These are phyloP conservation scores for Exsudoporus frostii DNA, from an alignment of 768 basidiomycete genomes.

Conservation along the genomic window DNA sequence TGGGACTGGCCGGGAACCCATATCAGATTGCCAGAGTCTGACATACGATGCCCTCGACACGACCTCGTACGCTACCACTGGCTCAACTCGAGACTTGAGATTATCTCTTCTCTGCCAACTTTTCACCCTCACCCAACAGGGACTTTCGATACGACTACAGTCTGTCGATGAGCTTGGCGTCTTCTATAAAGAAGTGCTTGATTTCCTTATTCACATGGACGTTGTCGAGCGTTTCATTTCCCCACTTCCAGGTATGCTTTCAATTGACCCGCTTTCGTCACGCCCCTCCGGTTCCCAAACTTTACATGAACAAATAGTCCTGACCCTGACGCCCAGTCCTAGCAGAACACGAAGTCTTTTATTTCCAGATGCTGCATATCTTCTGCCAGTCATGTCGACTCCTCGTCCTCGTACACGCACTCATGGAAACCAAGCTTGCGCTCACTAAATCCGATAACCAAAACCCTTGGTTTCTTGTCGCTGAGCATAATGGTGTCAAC, in stretches of 20 bases:
- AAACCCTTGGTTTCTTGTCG: conserved; percentile 32
- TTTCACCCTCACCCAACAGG: conserved; percentile 31
- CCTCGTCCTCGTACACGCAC: conserved; percentile 36
- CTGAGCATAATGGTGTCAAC: conserved; percentile 34
- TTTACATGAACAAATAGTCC: conserved; percentile 8
- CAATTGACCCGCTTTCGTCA: background rate
- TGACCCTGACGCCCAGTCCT: conserved; percentile 36
- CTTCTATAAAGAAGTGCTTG: conserved; percentile 35
- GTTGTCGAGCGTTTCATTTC: conserved; percentile 35
- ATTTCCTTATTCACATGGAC: conserved; percentile 34
- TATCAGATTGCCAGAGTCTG: conserved; percentile 33
- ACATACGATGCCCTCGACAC: conserved; percentile 32
- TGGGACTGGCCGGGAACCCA: conserved; percentile 41
- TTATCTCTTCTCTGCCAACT: conserved; percentile 37
- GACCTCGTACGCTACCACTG: conserved; percentile 19
- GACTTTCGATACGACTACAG: conserved; percentile 30
- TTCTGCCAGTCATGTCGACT: conserved; percentile 42
- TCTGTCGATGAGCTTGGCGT: conserved; percentile 25
- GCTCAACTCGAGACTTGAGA: conserved; percentile 34
- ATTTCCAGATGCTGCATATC: conserved; percentile 40
- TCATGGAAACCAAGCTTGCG: conserved; percentile 23
- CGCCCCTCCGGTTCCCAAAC: background rate
- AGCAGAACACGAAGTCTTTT: conserved; percentile 40
- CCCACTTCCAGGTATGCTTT: conserved; percentile 36
- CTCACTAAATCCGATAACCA: conserved; percentile 16